phyloP scores from a whole-genome alignment of 2,329 filamentous ascomycete species.

The Penicillium sp. region DNA sequence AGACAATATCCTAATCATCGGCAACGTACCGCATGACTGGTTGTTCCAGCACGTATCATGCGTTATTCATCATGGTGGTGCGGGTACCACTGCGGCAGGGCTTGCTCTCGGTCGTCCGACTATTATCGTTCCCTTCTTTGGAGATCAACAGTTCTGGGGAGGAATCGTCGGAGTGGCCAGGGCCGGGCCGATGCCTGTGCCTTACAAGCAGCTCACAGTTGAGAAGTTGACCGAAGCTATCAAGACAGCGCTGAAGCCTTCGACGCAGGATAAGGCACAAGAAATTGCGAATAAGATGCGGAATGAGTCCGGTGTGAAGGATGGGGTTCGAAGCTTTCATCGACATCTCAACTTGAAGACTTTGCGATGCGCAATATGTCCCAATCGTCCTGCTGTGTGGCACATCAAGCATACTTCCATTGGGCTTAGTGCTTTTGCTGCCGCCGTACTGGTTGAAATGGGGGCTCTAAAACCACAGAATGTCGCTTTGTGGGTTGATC shows the following conservation, averaged over 20 bases:
- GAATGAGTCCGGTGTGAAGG: conserved; percentile 61
- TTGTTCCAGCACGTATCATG: conserved; percentile 76
- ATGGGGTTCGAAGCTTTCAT: conserved; percentile 67
- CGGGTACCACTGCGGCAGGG: conserved; percentile 84
- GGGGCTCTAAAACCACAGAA: conserved; percentile 66
- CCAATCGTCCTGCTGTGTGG: conserved; percentile 70
- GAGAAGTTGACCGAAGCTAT: conserved; percentile 67
- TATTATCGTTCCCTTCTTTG: conserved; percentile 81
- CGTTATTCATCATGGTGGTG: conserved; percentile 84
- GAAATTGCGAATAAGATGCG: conserved; percentile 64
- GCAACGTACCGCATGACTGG: conserved; percentile 87
- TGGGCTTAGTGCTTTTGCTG: conserved; percentile 69
- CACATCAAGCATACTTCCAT: conserved; percentile 65
- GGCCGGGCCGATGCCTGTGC: conserved; percentile 68
- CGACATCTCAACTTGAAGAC: conserved; percentile 63
- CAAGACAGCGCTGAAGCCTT: conserved; percentile 56
- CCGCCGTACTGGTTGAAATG: conserved; percentile 63
- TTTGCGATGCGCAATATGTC: conserved; percentile 68
- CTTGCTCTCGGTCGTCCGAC: conserved; percentile 77
- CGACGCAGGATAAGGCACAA: conserved; percentile 55
- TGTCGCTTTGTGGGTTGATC: conserved; percentile 61
- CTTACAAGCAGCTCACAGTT: conserved; percentile 64
- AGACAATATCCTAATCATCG: conserved; percentile 76
- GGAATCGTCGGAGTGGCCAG: conserved; percentile 70
- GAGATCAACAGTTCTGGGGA: conserved; percentile 82